Evolutionary conservation across 805 yeast genomes (phyloP).

Genomic region (Metschnikowia dekortorum): DNA sequence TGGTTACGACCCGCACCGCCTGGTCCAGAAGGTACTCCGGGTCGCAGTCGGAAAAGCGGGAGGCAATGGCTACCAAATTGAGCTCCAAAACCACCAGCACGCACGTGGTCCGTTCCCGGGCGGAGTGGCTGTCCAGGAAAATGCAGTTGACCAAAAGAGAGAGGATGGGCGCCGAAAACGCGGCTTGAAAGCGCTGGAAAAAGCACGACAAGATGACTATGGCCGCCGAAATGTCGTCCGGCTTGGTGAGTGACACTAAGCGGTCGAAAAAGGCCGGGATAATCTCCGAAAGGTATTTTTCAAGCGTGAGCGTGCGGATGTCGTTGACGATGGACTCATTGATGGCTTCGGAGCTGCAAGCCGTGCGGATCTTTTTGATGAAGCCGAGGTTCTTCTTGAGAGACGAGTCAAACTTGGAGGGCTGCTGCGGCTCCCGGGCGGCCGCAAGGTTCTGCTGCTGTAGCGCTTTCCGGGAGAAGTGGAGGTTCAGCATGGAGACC

Average conservation of each 20-base stretch:
- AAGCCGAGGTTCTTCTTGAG: slow-evolving; percentile 80
- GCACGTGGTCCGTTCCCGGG: slow-evolving; percentile 7
- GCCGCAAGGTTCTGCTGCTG: not conserved
- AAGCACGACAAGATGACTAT: slow-evolving; percentile 65
- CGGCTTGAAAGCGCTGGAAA: slow-evolving; percentile 64
- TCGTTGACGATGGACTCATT: slow-evolving; percentile 50
- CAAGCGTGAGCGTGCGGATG: slow-evolving; percentile 57
- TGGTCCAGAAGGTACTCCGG: not conserved
- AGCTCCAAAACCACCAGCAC: slow-evolving; percentile 12
- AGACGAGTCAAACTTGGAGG: slow-evolving; percentile 57
- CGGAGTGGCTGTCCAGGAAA: slow-evolving; percentile 2
- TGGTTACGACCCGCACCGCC: slow-evolving; percentile 6
- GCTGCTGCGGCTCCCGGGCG: not conserved
- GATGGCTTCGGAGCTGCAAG: slow-evolving; percentile 46
- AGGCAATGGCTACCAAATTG: slow-evolving; percentile 10
- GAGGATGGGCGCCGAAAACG: slow-evolving; percentile 9
- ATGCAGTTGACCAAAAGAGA: slow-evolving; percentile 11
- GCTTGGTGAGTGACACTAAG: slow-evolving; percentile 45
- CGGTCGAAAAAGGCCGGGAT: slow-evolving; percentile 61
- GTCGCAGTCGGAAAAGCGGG: slow-evolving; percentile 13
- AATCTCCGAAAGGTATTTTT: slow-evolving; percentile 71
- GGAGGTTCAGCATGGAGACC: not conserved
- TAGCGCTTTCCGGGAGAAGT: not conserved
- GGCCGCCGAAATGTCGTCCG: slow-evolving; percentile 58
- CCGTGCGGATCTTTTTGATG: slow-evolving; percentile 60